Evolutionary conservation across 2,329 filamentous ascomycete genomes (phyloP).

Genomic region (Geosmithia putterillii): DNA sequence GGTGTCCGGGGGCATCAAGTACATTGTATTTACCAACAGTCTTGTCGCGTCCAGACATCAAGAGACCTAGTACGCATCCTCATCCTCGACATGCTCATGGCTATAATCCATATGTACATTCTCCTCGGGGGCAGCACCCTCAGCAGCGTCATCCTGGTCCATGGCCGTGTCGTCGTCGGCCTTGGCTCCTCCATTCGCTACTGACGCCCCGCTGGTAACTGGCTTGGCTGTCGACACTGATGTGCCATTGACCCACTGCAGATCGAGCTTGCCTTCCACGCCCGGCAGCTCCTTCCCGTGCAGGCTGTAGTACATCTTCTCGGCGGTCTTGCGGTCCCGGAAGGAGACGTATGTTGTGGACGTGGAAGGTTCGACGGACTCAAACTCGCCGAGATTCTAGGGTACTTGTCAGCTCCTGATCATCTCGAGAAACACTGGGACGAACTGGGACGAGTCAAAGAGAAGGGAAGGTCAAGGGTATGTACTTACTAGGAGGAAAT

Average conservation of each 20-base stretch:
- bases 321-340: conserved; percentile 57
- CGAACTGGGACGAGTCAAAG: not conserved
- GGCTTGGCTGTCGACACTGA: conserved; percentile 6
- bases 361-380: conserved; percentile 33
- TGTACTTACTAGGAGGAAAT: conserved; percentile 59
- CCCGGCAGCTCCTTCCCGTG: conserved; percentile 46
- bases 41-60: no score
- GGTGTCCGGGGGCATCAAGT: no score
- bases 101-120: not conserved
- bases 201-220: no score
- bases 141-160: not conserved
- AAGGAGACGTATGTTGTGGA: conserved; percentile 45
- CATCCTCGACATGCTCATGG: not conserved
- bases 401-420: not conserved
- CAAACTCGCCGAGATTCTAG: conserved; percentile 51
- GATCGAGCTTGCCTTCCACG: conserved; percentile 48
- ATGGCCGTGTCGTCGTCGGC: not conserved
- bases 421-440: not conserved
- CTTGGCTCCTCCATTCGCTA: no score
- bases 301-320: conserved; percentile 53
- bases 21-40: no score
- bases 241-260: conserved; percentile 43
- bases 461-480: no score
- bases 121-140: not conserved
- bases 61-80: conserved; percentile 1